Evolutionary conservation across 2,329 filamentous ascomycete genomes (phyloP), one percentile per base, ranked within the genome.

Genomic region (Rhynchosporium agropyri): DNA sequence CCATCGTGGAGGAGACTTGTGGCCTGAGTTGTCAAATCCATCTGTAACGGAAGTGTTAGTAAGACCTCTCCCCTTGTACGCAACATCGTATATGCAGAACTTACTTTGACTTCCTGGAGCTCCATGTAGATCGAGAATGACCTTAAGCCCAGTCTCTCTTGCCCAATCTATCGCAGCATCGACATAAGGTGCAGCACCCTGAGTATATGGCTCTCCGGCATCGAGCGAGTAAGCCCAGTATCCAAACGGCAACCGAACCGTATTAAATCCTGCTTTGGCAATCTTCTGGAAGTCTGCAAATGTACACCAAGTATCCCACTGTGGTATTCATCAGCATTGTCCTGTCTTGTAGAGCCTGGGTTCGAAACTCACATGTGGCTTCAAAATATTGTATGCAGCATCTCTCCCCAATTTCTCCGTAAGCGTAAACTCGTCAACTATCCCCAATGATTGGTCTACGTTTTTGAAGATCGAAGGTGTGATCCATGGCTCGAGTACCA

Each of bases 1-100:
- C 78, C 80, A 84, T 4, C 73, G 72, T 65, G 77, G 79, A 15
- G 62, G 78, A 56, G 65, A 68, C 67, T 76, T 76, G 62, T 83
- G 80, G 2, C 85, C 85, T 46, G 81, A 84, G 73, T 88, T 87
- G 72, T 88, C 85, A 70, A 83, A 87, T 9, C 85, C 84, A 65
- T 87, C 33, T 36, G 33, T 5, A 36, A 36, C 20, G 20, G 20
- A 36, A 6, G 5, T 6, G 33, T 36, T 36, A 36, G 33, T 36
- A 36, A 36, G 5, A 36, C 33, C 5, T 36, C 33, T 36, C 9
- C 9, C 2, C 33, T 36, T 36, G 20, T 20, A 20, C 33, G 33
- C 0, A 36, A 36, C 33, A 36, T 6, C 9, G 33, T 36, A 10
- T 36, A 36, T 36, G 6, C 33, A 1, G 33, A 10, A 36, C 33